Evolutionary conservation across 2,329 filamentous ascomycete genomes (phyloP), one percentile per base, ranked within the genome.

Genomic region (Clarireedia monteithiana): DNA sequence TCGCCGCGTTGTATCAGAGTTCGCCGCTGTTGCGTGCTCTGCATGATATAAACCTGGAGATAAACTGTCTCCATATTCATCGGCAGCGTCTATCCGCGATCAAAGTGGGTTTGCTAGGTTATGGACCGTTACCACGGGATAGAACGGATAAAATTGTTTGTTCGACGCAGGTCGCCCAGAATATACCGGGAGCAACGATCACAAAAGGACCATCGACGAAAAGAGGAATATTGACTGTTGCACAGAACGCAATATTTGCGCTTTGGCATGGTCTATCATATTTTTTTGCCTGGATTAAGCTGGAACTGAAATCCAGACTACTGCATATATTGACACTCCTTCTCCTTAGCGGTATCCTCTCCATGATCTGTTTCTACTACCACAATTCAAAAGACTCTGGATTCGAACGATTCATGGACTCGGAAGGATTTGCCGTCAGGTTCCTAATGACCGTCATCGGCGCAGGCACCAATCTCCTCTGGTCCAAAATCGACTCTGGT

Each of bases 371-470:
- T 14, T 40, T 5, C n/a, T 53, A 53, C 9, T 47, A 53, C 20
- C 12, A 36, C 23, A 26, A 9, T 17, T 4, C 27, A 20, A 27
- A 63, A 14, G 62, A 72, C 44, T 70, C 69, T 1, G 58, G 62
- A 4, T 76, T 75, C 36, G 72, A 75, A 55, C 60, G 61, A 20
- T 68, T 70, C 56, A 66, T 76, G 65, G 70, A 73, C 46, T 67
- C 68, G n/a, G 68, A 74, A 57, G 66, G 64, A 2, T 75, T 76
- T 39, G 72, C 72, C 0, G 69, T 73, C 3, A 64, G 68, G 9
- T 73, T 74, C 38, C 60, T 76, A 12, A 74, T 75, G 56, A 72
- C 73, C 1, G 58, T 65, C 5, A 54, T 74, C 1, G 74, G 73
- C 47, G 69, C 75, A 3, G 55, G 68, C 4, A 68, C 73, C 30